Percentiles rank a stretch among this genome's conserved stretches.
Conservation (phyloP, 1,284 basidiomycete species). For the Afroboletus lepidellus region DNA sequence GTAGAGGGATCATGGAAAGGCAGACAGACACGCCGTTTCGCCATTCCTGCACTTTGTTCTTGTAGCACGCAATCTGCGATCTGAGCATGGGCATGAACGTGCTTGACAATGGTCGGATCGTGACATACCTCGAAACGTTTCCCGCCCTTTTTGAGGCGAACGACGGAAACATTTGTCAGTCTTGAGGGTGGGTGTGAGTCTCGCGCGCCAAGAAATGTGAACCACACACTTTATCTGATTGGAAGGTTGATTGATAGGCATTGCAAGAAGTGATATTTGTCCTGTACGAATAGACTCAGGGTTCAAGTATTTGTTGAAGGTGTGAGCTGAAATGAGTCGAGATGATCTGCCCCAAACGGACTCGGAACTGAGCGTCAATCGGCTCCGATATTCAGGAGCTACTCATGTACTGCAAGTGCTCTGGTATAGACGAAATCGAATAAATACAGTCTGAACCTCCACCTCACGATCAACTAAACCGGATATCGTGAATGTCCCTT, state of each 20-base stretch:
- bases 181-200: slow-evolving; percentile 39
- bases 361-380: background rate
- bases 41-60: slow-evolving; percentile 99
- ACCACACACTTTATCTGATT: slow-evolving; percentile 79
- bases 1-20: background rate
- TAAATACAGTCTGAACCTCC: background rate
- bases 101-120: background rate
- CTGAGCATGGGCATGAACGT: background rate
- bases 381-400: slow-evolving; percentile 19
- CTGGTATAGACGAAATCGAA: background rate
- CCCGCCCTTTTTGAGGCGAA: slow-evolving; percentile 93
- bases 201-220: background rate
- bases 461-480: background rate
- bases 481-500: background rate
- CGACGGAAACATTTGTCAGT: slow-evolving; percentile 95
- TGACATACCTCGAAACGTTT: slow-evolving; percentile 89
- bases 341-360: background rate
- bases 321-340: slow-evolving; percentile 3
- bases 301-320: background rate
- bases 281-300: background rate
- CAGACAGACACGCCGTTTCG: slow-evolving; percentile 79
- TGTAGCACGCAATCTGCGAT: slow-evolving; percentile 92
- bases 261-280: slow-evolving; percentile 15
- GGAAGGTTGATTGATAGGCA: slow-evolving; percentile 79
- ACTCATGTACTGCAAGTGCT: slow-evolving; percentile 1